Conservation (phyloP, 2,329 filamentous ascomycete genomes). For the Catunica adiposa region DNA sequence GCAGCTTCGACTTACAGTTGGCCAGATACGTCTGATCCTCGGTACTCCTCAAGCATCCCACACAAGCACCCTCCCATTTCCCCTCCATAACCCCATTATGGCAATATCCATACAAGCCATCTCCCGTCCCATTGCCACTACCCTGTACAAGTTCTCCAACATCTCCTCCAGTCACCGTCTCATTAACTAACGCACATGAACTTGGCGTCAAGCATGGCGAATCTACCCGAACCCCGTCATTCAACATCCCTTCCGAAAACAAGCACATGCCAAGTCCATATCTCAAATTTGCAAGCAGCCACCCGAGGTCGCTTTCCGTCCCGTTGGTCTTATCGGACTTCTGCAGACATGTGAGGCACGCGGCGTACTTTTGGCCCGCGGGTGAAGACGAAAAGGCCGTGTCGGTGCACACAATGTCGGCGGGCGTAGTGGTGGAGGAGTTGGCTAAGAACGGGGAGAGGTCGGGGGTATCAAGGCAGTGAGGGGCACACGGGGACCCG, state of each 20-base stretch:
- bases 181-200: conserved; percentile 26
- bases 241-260: conserved; percentile 23
- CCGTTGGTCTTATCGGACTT: conserved; percentile 27
- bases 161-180: conserved; percentile 22
- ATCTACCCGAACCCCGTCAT: conserved; percentile 19
- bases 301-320: conserved; percentile 26
- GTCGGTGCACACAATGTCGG: conserved; percentile 33
- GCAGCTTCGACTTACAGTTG: conserved; percentile 35
- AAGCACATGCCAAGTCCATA: conserved; percentile 33
- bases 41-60: conserved; percentile 28
- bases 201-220: conserved; percentile 29
- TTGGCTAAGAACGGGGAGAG: conserved; percentile 21
- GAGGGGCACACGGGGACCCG: conserved; percentile 31
- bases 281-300: conserved; percentile 34
- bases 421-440: conserved; percentile 26
- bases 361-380: conserved; percentile 29
- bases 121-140: conserved; percentile 11
- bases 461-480: conserved; percentile 28
- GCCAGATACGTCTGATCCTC: conserved; percentile 27
- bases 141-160: conserved; percentile 15
- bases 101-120: conserved; percentile 26
- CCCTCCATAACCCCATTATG: conserved; percentile 20
- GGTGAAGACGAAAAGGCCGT: conserved; percentile 23
- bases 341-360: conserved; percentile 31
- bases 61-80: conserved; percentile 23